These are phyloP conservation scores for Osmanthus fragrans DNA, from an alignment of 257 asterid species.

Conservation along the genomic window DNA sequence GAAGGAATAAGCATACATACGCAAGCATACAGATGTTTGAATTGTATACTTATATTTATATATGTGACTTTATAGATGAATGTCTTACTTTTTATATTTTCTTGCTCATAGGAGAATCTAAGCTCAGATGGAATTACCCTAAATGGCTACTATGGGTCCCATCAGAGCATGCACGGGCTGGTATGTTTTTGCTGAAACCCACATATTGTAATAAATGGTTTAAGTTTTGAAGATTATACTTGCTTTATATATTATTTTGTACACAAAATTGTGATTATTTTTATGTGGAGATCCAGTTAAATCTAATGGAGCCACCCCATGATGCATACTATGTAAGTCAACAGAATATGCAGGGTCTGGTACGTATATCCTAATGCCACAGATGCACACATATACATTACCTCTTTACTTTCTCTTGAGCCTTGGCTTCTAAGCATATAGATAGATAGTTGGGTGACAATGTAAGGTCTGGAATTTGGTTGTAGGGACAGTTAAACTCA, in stretches of 20 bases:
- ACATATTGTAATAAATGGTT: background rate
- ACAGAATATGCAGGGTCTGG: conserved; percentile 82
- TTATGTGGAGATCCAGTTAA: conserved; percentile 60
- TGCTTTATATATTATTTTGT: conserved; percentile 10
- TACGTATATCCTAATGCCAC: conserved; percentile 28
- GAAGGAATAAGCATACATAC: conserved; percentile 4
- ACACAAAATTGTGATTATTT: conserved; percentile 16
- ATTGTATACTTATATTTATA: background rate
- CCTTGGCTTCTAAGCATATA: background rate
- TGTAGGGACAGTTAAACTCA: conserved; percentile 75
- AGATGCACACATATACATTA: background rate
- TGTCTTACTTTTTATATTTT: conserved; percentile 14
- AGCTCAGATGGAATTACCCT: conserved; percentile 63
- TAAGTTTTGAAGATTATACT: background rate
- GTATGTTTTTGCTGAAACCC: conserved; percentile 41
- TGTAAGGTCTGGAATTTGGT: conserved; percentile 23
- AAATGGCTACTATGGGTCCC: conserved; percentile 82
- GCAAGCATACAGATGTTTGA: background rate
- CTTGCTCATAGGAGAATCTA: conserved; percentile 59
- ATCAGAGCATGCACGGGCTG: conserved; percentile 86
- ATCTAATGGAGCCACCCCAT: conserved; percentile 95
- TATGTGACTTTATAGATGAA: background rate
- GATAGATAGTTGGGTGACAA: conserved; percentile 6
- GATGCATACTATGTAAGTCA: conserved; percentile 79
- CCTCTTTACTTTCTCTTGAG: background rate